Evolutionary conservation across 805 yeast genomes (phyloP).

Genomic region (Schizosaccharomyces japonicus): DNA sequence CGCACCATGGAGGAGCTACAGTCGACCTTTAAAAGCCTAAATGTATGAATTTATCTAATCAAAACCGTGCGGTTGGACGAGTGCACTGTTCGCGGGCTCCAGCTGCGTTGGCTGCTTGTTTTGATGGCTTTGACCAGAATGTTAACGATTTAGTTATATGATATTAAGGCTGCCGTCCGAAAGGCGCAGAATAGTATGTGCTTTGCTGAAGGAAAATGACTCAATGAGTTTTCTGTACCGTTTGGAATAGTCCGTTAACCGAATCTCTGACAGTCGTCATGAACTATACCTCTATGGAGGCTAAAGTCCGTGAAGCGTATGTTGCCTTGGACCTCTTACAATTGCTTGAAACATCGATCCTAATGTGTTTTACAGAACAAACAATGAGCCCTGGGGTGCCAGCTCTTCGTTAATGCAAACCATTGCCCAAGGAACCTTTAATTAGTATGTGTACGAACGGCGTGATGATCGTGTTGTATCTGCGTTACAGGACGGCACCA

Average conservation of each 20-base stretch:
- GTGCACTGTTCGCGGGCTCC: too few relatives aligned
- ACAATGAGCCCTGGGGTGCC: slow-evolving; percentile 98
- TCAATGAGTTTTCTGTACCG: too few relatives aligned
- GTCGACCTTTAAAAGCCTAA: too few relatives aligned
- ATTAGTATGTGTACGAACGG: slow-evolving; percentile 23
- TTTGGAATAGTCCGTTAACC: too few relatives aligned
- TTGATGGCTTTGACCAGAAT: too few relatives aligned
- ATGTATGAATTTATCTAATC: too few relatives aligned
- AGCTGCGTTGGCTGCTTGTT: too few relatives aligned
- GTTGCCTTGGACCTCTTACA: neutral
- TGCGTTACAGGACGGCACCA: neutral
- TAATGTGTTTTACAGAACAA: slow-evolving; percentile 25
- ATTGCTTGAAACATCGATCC: neutral
- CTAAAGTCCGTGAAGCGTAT: slow-evolving; percentile 33
- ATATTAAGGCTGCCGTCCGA: slow-evolving; percentile 89
- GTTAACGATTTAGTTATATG: slow-evolving; percentile 33
- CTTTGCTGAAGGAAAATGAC: slow-evolving; percentile 11
- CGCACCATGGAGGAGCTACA: too few relatives aligned
- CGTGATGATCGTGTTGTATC: neutral
- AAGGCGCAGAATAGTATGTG: slow-evolving; percentile 70
- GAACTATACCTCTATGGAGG: slow-evolving; percentile 90
- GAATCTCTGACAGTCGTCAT: too few relatives aligned
- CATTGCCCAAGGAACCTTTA: slow-evolving; percentile 84
- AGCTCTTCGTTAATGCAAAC: slow-evolving; percentile 77
- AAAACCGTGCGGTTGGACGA: too few relatives aligned